These are phyloP conservation scores for Platanthera guangdongensis DNA, from an alignment of 106 monocot species.

Conservation along the genomic window DNA sequence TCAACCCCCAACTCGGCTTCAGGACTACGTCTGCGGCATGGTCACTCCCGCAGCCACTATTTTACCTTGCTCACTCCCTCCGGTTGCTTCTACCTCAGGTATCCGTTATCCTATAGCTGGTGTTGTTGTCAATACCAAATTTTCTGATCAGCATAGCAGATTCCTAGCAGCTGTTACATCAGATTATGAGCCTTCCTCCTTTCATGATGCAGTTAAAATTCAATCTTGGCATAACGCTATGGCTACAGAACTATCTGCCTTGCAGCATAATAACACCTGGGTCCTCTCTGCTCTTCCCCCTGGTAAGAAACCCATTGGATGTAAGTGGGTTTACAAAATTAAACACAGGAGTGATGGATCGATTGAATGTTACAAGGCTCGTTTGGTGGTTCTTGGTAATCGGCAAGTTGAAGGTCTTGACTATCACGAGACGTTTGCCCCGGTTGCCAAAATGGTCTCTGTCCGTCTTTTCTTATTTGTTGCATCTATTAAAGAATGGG, in stretches of 20 bases:
- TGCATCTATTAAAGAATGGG: constrained; percentile 3
- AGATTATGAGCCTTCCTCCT: background rate
- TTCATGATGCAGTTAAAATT: constrained; percentile 2
- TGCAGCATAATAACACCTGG: constrained; percentile 5
- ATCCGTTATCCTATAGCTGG: no score
- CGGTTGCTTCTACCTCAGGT: no score
- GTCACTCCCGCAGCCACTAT: no score
- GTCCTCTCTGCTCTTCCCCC: background rate
- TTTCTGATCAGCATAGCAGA: background rate
- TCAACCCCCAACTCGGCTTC: no score
- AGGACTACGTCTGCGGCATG: no score
- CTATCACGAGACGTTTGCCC: background rate
- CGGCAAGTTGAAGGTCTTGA: background rate
- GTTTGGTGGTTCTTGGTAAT: constrained; percentile 5
- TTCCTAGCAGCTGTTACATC: background rate
- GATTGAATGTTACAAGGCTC: background rate
- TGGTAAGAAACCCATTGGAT: background rate
- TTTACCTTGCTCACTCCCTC: no score
- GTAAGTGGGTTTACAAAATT: no score
- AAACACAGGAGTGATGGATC: background rate
- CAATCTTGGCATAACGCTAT: background rate
- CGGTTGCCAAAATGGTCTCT: no score
- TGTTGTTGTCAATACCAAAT: background rate
- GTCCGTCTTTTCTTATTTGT: background rate
- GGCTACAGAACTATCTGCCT: background rate